Evolutionary conservation across 768 basidiomycete species (phyloP).

Genomic region (Kwoniella heveanensis): DNA sequence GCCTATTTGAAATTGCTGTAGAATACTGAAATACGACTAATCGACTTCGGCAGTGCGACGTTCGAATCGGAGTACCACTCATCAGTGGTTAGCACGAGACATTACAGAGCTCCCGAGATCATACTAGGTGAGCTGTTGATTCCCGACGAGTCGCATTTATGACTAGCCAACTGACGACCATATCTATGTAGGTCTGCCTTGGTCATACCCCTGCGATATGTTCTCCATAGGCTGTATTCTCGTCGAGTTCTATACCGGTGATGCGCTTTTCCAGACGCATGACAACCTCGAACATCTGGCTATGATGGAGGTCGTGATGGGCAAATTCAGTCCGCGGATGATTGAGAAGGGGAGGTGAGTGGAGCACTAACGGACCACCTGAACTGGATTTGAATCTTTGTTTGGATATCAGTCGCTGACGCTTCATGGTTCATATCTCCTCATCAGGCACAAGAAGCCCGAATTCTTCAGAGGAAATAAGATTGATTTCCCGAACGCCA

Average conservation of each 20-base stretch:
- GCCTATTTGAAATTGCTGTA: slow-evolving; percentile 33
- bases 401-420: slow-evolving; percentile 15
- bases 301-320: slow-evolving; percentile 99
- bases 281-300: slow-evolving; percentile 98
- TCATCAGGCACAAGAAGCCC: slow-evolving; percentile 69
- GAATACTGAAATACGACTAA: slow-evolving; percentile 88
- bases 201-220: slow-evolving; percentile 98
- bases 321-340: slow-evolving; percentile 89
- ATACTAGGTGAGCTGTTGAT: slow-evolving; percentile 72
- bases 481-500: slow-evolving; percentile 89
- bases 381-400: too few species aligned
- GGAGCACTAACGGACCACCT: background rate
- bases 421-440: too few species aligned
- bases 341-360: slow-evolving; percentile 51
- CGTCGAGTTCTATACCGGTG: slow-evolving; percentile 96
- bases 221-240: slow-evolving; percentile 98
- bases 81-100: slow-evolving; percentile 93
- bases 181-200: slow-evolving; percentile 73
- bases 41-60: slow-evolving; percentile 98
- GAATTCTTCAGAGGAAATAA: slow-evolving; percentile 88
- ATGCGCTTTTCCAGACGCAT: slow-evolving; percentile 98
- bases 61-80: slow-evolving; percentile 98
- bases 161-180: background rate
- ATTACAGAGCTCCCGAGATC: slow-evolving; percentile 98
- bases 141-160: background rate